A percentile compares a stretch with the other conserved stretches of the same genome.
Conservation (phyloP, 306 rosid genomes). For the Lupinus albus region DNA sequence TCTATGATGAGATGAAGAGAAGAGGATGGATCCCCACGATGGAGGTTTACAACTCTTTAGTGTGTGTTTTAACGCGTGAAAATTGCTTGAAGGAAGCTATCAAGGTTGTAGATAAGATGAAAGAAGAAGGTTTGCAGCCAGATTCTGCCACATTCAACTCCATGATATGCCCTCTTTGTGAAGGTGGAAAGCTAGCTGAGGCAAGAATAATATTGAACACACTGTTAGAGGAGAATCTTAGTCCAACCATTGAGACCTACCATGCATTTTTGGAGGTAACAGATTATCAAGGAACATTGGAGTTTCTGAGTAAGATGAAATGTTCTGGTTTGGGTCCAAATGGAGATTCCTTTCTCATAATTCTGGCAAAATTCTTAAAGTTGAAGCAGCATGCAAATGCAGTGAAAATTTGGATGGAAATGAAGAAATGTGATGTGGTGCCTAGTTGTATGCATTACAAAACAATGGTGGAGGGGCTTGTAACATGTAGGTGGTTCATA, state of each 20-base stretch:
- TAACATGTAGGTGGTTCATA: slow-evolving; percentile 51
- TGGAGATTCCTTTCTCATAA: slow-evolving; percentile 58
- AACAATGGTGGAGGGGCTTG: slow-evolving; percentile 71
- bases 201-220: slow-evolving; percentile 63
- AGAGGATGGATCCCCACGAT: slow-evolving; percentile 64
- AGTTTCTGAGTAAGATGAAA: slow-evolving; percentile 66
- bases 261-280: slow-evolving; percentile 74
- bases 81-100: slow-evolving; percentile 84
- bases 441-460: slow-evolving; percentile 62
- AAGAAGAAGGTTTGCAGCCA: slow-evolving; percentile 70
- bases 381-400: slow-evolving; percentile 72
- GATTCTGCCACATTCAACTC: slow-evolving; percentile 75
- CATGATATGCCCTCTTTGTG: slow-evolving; percentile 73
- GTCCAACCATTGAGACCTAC: slow-evolving; percentile 74
- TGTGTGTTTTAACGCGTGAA: slow-evolving; percentile 59
- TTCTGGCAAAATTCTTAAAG: slow-evolving; percentile 60
- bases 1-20: slow-evolving; percentile 86
- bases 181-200: slow-evolving; percentile 59
- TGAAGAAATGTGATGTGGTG: slow-evolving; percentile 58
- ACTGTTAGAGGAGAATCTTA: slow-evolving; percentile 65
- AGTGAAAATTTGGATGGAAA: slow-evolving; percentile 64
- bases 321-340: slow-evolving; percentile 64
- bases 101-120: slow-evolving; percentile 66
- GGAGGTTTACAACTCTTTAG: slow-evolving; percentile 71
- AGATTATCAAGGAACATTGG: slow-evolving; percentile 64